Percentiles rank a stretch among this genome's conserved stretches.
phyloP scores from a whole-genome alignment of 2,329 filamentous ascomycete species.

The Chaetomiaceae sp. region DNA sequence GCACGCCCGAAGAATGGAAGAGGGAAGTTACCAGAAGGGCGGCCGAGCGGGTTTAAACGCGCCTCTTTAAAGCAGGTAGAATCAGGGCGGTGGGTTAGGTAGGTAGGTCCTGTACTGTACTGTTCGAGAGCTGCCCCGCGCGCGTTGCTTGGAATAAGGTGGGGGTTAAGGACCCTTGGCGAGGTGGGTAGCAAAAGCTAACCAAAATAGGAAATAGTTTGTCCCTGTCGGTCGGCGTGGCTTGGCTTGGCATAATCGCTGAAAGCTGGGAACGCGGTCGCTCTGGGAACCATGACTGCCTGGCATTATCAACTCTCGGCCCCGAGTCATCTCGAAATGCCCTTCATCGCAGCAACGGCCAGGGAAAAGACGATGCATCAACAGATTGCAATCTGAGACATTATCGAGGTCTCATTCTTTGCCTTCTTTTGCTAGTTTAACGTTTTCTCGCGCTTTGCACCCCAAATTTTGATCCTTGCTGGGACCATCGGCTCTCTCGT shows the following conservation, averaged over 20 bases:
- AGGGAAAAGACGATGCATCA: not conserved
- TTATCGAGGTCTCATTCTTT: not conserved
- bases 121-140: constrained; percentile 16
- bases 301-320: not conserved
- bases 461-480: not conserved
- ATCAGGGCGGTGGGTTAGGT: not conserved
- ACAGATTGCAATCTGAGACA: not conserved
- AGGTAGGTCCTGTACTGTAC: no score
- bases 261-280: constrained; percentile 6
- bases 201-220: not conserved
- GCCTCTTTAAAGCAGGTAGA: no score
- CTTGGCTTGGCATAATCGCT: not conserved
- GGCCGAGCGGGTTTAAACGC: no score
- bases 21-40: no score
- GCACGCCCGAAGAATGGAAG: not conserved
- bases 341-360: not conserved
- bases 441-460: not conserved
- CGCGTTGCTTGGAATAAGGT: not conserved
- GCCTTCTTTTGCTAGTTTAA: not conserved
- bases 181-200: not conserved
- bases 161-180: not conserved
- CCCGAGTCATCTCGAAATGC: not conserved
- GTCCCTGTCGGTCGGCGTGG: not conserved
- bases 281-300: constrained; percentile 6
- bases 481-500: not conserved